Percentiles rank a stretch among this genome's conserved stretches.
phyloP scores from a whole-genome alignment of 345 rosid genomes.

The Physaria fendleri region DNA sequence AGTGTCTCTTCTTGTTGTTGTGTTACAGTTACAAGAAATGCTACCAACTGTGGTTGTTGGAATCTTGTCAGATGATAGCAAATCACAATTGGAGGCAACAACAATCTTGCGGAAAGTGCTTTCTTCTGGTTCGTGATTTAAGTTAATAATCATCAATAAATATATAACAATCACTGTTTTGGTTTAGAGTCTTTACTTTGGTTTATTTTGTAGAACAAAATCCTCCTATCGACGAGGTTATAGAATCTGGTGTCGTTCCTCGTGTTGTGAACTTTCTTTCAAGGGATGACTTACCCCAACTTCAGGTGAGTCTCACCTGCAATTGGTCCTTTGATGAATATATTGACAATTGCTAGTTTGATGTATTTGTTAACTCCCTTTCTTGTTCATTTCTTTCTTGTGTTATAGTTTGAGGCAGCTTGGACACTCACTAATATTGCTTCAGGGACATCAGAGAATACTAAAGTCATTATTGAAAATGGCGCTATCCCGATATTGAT shows the following conservation, averaged over 20 bases:
- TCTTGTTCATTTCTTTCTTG: neutral
- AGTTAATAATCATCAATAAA: neutral
- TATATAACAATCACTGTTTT: neutral
- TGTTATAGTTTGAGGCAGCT: conserved; percentile 71
- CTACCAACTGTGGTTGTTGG: conserved; percentile 55
- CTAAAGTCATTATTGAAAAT: conserved; percentile 61
- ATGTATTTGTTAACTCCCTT: neutral
- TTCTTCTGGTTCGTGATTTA: conserved; percentile 49
- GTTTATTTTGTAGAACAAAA: conserved; percentile 45
- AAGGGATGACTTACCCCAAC: conserved; percentile 70
- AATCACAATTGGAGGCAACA: conserved; percentile 55
- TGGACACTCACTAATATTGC: conserved; percentile 87
- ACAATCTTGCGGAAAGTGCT: conserved; percentile 65
- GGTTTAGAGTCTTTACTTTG: neutral
- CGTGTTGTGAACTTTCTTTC: conserved; percentile 68
- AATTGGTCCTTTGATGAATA: neutral
- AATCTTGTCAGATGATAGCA: conserved; percentile 58
- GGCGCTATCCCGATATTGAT: conserved; percentile 70
- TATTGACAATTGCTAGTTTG: neutral
- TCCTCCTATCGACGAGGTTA: conserved; percentile 73
- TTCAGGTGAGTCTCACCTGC: conserved; percentile 45
- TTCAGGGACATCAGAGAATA: conserved; percentile 77
- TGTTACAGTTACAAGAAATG: conserved; percentile 46
- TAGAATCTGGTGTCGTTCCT: conserved; percentile 66
- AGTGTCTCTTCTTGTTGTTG: neutral